Conservation (phyloP, 305 asterid genomes). For the Rubia occidens region DNA sequence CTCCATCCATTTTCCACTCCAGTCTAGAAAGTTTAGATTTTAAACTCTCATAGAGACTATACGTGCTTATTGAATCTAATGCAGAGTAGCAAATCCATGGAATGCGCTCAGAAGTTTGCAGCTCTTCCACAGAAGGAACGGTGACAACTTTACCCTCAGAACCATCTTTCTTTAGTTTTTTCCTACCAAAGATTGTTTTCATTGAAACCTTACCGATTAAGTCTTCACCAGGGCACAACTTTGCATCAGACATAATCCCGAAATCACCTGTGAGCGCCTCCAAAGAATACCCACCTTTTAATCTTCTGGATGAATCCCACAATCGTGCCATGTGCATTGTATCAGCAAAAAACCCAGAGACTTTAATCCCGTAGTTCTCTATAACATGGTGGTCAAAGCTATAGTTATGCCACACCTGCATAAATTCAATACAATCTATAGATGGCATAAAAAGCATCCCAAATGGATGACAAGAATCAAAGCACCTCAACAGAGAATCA, state of each 20-base stretch:
- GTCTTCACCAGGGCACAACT: conserved; percentile 45
- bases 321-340: conserved; percentile 99
- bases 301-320: conserved; percentile 81
- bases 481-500: conserved; percentile 10
- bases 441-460: conserved; percentile 8
- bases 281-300: conserved; percentile 82
- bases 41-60: conserved; percentile 76
- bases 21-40: conserved; percentile 46
- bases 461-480: conserved; percentile 11
- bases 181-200: conserved; percentile 77
- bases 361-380: conserved; percentile 74
- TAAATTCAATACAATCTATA: conserved; percentile 17
- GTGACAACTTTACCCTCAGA: conserved; percentile 63
- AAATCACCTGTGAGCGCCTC: conserved; percentile 83
- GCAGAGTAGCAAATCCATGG: conserved; percentile 91
- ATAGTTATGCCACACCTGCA: conserved; percentile 98
- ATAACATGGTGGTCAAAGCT: conserved; percentile 88
- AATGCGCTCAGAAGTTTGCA: conserved; percentile 64
- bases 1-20: conserved; percentile 68
- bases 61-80: conserved; percentile 89
- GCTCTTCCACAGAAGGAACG: conserved; percentile 82
- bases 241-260: conserved; percentile 62
- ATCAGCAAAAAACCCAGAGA: conserved; percentile 86
- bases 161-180: conserved; percentile 78
- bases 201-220: conserved; percentile 83